Evolutionary conservation across 1,139 yeast genomes (phyloP).

Genomic region (Wickerhamomyces sp.): DNA sequence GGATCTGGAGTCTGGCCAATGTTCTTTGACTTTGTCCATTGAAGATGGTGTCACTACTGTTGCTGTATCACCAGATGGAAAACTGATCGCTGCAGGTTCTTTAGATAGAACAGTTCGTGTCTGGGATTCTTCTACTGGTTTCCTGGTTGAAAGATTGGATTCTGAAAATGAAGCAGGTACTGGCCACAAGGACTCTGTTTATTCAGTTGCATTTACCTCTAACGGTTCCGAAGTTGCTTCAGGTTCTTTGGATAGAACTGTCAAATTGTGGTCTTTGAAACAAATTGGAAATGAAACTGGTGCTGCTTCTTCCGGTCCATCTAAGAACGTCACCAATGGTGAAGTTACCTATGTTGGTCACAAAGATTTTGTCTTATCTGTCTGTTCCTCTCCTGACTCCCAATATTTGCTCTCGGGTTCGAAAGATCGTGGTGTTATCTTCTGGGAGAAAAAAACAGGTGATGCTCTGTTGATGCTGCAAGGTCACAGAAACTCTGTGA

Average conservation of each 20-base stretch:
- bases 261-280: slow-evolving; percentile 89
- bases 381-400: slow-evolving; percentile 91
- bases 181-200: slow-evolving; percentile 95
- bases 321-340: slow-evolving; percentile 49
- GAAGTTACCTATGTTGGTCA: slow-evolving; percentile 95
- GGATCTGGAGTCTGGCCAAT: slow-evolving; percentile 91
- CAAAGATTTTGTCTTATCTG: slow-evolving; percentile 91
- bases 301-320: slow-evolving; percentile 35
- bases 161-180: slow-evolving; percentile 83
- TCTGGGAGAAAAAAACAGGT: slow-evolving; percentile 94
- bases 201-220: slow-evolving; percentile 90
- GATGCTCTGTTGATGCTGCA: slow-evolving; percentile 93
- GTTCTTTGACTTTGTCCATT: slow-evolving; percentile 81
- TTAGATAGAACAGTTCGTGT: slow-evolving; percentile 93
- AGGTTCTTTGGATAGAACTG: slow-evolving; percentile 94
- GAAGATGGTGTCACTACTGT: slow-evolving; percentile 99
- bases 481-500: slow-evolving; percentile 95
- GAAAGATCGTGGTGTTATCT: slow-evolving; percentile 93
- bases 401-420: slow-evolving; percentile 92
- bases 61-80: slow-evolving; percentile 94
- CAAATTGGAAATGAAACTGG: slow-evolving; percentile 37
- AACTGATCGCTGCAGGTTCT: slow-evolving; percentile 93
- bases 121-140: slow-evolving; percentile 95
- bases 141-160: slow-evolving; percentile 87
- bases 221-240: slow-evolving; percentile 91